A percentile compares a stretch with the other conserved stretches of the same genome.
phyloP scores from a whole-genome alignment of 1,284 basidiomycete genomes.

The Marasmius fiardii region DNA sequence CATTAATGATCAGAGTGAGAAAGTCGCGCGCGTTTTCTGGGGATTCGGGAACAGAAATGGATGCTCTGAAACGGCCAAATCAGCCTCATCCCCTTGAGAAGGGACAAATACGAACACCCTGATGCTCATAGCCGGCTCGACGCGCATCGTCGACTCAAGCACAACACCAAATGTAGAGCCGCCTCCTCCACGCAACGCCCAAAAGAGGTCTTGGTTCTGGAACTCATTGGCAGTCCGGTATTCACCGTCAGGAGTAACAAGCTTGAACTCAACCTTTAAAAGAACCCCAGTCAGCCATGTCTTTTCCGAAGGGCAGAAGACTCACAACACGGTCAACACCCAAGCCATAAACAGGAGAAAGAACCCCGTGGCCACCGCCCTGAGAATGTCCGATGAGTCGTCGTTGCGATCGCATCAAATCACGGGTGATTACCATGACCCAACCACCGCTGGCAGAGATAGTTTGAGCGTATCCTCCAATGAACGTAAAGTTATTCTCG shows the following conservation, averaged over 20 bases:
- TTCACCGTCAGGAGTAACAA: slow-evolving; percentile 34
- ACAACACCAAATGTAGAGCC: slow-evolving; percentile 37
- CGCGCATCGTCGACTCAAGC: slow-evolving; percentile 30
- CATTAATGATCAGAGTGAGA: slow-evolving; percentile 31
- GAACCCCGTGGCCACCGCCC: slow-evolving; percentile 43
- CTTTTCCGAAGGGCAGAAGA: neutral
- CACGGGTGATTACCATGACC: slow-evolving; percentile 14
- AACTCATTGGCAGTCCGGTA: slow-evolving; percentile 28
- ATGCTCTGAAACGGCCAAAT: slow-evolving; percentile 10
- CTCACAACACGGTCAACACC: slow-evolving; percentile 37
- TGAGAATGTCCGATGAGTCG: slow-evolving; percentile 10
- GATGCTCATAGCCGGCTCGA: slow-evolving; percentile 29
- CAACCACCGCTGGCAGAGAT: slow-evolving; percentile 26
- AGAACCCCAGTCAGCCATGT: neutral
- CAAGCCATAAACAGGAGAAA: slow-evolving; percentile 32
- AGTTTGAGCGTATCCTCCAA: slow-evolving; percentile 24
- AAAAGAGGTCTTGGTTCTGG: slow-evolving; percentile 35
- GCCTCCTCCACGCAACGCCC: slow-evolving; percentile 36
- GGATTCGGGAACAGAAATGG: slow-evolving; percentile 14
- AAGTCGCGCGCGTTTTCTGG: slow-evolving; percentile 20
- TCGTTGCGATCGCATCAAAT: neutral
- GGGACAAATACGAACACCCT: slow-evolving; percentile 19
- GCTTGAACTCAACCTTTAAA: slow-evolving; percentile 29
- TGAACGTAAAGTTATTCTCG: slow-evolving; percentile 25
- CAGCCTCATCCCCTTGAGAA: slow-evolving; percentile 20